phyloP scores from a whole-genome alignment of 2,329 filamentous ascomycete genomes.

The Claviceps digitariae region DNA sequence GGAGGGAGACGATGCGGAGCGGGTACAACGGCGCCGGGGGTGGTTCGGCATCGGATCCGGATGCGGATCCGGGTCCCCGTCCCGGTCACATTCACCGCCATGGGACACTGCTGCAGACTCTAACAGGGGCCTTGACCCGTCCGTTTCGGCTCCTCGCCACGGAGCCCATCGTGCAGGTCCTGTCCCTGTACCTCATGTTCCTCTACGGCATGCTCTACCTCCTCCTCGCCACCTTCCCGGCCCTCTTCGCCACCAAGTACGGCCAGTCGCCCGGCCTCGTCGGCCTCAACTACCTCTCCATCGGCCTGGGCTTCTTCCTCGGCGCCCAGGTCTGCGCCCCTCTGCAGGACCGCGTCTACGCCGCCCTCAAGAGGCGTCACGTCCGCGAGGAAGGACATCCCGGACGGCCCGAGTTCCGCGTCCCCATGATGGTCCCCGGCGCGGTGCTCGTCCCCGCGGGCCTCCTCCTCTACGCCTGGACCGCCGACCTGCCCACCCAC shows the following conservation, averaged over 20 bases:
- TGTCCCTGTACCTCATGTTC: conserved; percentile 54
- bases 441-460: conserved; percentile 28
- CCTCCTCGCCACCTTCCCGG: conserved; percentile 32
- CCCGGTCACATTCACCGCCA: too few species aligned
- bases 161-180: conserved; percentile 46
- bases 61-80: too few species aligned
- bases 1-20: too few species aligned
- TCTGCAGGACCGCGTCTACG: conserved; percentile 27
- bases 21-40: too few species aligned
- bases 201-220: conserved; percentile 49
- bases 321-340: conserved; percentile 24
- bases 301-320: conserved; percentile 16
- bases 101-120: background rate
- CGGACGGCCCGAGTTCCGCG: conserved; percentile 28
- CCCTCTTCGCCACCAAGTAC: conserved; percentile 37
- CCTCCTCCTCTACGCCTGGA: conserved; percentile 18
- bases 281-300: conserved; percentile 17
- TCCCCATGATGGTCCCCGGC: conserved; percentile 28
- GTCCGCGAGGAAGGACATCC: conserved; percentile 4
- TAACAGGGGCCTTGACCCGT: conserved; percentile 37
- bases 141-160: conserved; percentile 49
- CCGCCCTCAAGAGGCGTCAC: conserved; percentile 18
- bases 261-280: conserved; percentile 24
- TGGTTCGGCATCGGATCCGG: too few species aligned
- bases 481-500: conserved; percentile 23